Evolutionary conservation across 2,329 filamentous ascomycete species (phyloP), one percentile per base, ranked within the genome.

Genomic region (Ascomycota sp.): DNA sequence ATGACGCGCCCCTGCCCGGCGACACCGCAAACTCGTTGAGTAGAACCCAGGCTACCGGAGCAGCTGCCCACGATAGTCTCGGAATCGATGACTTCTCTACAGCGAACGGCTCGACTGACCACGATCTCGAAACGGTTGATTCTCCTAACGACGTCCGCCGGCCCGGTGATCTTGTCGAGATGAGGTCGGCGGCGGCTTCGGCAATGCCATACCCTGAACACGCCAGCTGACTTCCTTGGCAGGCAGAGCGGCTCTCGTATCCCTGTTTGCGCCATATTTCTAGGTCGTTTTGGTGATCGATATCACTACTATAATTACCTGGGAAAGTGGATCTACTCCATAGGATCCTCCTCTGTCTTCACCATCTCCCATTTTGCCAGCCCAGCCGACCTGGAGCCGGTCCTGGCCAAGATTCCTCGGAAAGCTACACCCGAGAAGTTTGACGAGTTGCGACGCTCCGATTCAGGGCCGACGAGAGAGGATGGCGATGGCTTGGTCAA

Each of bases 231-330:
- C 15, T 8, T 7, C 7, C 7, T 5, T n/a, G 8, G 7, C 23
- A 46, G 44, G 25, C 44, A 45, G 20, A 38, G 46, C 7, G 45
- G 49, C n/a, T 56, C 55, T 8, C 50, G 61, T 19, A 47, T 58
- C 13, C 57, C 60, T 4, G 36, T 65, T 11, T 49, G 71, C 27
- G 66, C 56, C 9, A 43, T 72, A 27, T 67, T 61, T 37, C 48
- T 72, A 7, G 65, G 65, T 10, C 56, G 49, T 31, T 55, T 63
- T 36, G 55, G 61, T 24, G 56, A 56, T 12, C 50, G 58, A 25
- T 52, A 66, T 37, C 63, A 69, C 42, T 68, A 62, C 42, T 69
- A 68, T 43, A 58, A 61, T 20, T 55, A 44, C 37, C 59, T 54
- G 11, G 66, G 65, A 36, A 59, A 57, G 50, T 60, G 66, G 42